Base-by-base conservation (phyloP, 352 stramenopile species). In the Thalassiosira ordinaria region DNA sequence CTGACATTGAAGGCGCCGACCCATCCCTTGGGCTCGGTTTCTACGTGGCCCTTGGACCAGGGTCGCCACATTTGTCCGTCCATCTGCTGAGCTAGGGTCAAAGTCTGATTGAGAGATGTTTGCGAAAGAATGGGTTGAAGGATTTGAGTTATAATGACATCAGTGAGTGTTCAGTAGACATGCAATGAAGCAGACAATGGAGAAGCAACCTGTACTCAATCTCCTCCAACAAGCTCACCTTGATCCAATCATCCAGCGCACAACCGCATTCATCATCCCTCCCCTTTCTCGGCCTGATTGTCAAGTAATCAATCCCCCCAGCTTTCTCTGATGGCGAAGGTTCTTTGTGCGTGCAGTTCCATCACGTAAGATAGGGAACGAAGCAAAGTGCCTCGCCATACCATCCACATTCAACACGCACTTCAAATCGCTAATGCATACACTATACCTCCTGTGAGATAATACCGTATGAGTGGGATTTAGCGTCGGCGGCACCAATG, bases 321-420 rank as follows among this genome's bases (percentile, higher is more conserved):
- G n/a, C n/a, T n/a, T n/a, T n/a, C n/a, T n/a, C n/a, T n/a, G n/a
- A n/a, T n/a, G n/a, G n/a, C n/a, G n/a, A n/a, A n/a, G n/a, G n/a
- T n/a, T n/a, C n/a, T n/a, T n/a, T n/a, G n/a, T n/a, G n/a, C n/a
- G n/a, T n/a, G n/a, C n/a, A n/a, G n/a, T n/a, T n/a, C n/a, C n/a
- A n/a, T n/a, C n/a, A n/a, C n/a, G n/a, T n/a, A n/a, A n/a, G n/a
- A 64, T 57, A n/a, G 69, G 69, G 16, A 82, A 39, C 2, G 80
- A 89, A 27, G 97, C 91, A 85, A 99, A 98, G 20, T 92, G 71
- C 31, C 87, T 82, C 46, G 92, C 80, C 74, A 98, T 97, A n/a
- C 96, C 96, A 62, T 97, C 92, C 22, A 99, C 98, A 84, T 99
- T 98, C 11, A 99, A 88, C 7, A 98, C 96, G 78, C 98, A 99